Base-by-base conservation (phyloP, 1,139 yeast genomes). In the Geotrichum phurueaensis region DNA sequence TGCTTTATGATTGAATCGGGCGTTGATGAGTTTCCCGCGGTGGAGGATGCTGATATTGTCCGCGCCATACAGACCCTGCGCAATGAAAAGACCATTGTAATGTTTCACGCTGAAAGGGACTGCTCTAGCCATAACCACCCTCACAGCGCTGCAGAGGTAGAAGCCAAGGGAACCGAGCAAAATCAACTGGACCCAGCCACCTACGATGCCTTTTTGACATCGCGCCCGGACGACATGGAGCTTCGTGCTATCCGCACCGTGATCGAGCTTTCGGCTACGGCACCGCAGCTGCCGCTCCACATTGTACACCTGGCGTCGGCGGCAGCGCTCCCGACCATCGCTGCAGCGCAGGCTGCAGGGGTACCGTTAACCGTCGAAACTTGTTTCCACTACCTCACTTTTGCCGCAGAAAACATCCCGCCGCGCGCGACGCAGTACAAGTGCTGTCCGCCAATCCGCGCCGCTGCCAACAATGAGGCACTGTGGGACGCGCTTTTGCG, bases 361-460 rank as follows among this genome's bases (percentile, higher is more conserved):
- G 75, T 85, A 60, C 85, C 85, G 27, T 76, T 87, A 53, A 78
- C 95, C 0, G 96, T 92, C 1, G 97, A 91, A 73, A 91, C 97
- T 0, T 91, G 97, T 72, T 91, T 89, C 82, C 97, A 91, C 72
- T 91, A 91, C 72, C 78, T 91, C 59, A 80, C 92, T 1, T 79
- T 91, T 49, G 78, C 81, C 23, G 88, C 96, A 3, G 97, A 90
- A 70, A 79, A 79, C 39, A 88, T 91, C 58, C 85, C 90, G 27
- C 80, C 83, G 68, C 82, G 88, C 63, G 83, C 86, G 20, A 91
- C 97, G 2, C 89, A 85, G 69, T 89, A 81, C 79, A 91, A 91
- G 75, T 91, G 97, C 73, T 90, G 97, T 73, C 97, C 97, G 2
- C 97, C 97, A 5, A 90, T 91, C 66, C 81, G 97, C 66, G 78